Percentiles rank a stretch among this genome's conserved stretches.
Conservation (phyloP, 257 asterid genomes). For the Solanum ossicruentum region DNA sequence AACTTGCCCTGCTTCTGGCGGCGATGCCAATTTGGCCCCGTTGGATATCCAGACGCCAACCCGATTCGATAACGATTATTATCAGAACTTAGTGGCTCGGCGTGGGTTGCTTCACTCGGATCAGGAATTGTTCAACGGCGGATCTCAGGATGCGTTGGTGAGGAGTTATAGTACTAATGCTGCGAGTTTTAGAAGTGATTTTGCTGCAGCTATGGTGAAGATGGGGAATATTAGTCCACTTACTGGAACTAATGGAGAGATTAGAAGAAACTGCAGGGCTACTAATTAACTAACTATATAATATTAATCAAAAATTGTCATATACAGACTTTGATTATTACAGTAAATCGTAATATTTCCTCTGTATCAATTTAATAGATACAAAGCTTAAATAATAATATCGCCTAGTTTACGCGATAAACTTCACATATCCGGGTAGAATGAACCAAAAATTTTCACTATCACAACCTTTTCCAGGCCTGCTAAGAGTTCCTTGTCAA, state of each 20-base stretch:
- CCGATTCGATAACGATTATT: constrained; percentile 38
- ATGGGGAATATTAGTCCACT: constrained; percentile 65
- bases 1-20: constrained; percentile 37
- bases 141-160: constrained; percentile 39
- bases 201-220: constrained; percentile 51
- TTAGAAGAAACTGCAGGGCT: constrained; percentile 46
- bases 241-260: constrained; percentile 51
- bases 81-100: constrained; percentile 18
- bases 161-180: constrained; percentile 15
- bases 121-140: constrained; percentile 55
- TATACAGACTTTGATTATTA: background rate
- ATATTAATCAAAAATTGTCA: background rate
- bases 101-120: constrained; percentile 63
- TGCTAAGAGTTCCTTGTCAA: too few species aligned
- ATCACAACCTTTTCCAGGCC: too few species aligned
- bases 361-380: background rate
- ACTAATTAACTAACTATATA: background rate
- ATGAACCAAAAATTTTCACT: too few species aligned
- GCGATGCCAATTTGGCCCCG: constrained; percentile 30
- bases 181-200: constrained; percentile 25
- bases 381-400: background rate
- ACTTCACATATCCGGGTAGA: too few species aligned
- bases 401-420: too few species aligned
- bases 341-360: background rate
- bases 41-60: constrained; percentile 27